Evolutionary conservation across 2,329 filamentous ascomycete genomes (phyloP).

Genomic region (Sarocladiaceae sp.): DNA sequence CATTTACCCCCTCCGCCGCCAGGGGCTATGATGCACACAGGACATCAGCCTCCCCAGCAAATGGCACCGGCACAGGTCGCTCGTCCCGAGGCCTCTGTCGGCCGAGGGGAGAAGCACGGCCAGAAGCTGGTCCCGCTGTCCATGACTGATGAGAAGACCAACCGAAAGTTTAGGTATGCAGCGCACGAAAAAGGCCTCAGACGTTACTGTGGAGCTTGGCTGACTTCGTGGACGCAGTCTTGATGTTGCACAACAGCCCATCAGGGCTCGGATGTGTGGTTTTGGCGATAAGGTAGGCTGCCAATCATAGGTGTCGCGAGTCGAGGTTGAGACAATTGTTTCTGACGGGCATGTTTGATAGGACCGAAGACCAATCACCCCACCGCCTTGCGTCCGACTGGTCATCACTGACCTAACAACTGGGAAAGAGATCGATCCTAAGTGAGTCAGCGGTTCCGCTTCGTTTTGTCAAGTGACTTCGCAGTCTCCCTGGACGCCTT

Average conservation of each 20-base stretch:
- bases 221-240: conserved; percentile 40
- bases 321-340: background rate
- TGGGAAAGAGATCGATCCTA: conserved; percentile 75
- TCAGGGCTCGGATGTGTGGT: conserved; percentile 94
- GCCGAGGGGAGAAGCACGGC: background rate
- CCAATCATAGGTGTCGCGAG: background rate
- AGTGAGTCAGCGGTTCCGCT: too few species aligned
- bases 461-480: too few species aligned
- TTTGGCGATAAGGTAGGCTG: conserved; percentile 86
- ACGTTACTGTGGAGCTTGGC: background rate
- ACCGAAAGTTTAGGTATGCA: conserved; percentile 1
- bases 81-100: background rate
- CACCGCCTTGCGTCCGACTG: conserved; percentile 83
- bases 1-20: conserved; percentile 7
- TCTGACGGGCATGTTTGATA: conserved; percentile 28
- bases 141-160: conserved; percentile 1
- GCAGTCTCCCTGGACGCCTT: too few species aligned
- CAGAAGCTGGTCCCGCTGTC: conserved; percentile 2
- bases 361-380: conserved; percentile 93
- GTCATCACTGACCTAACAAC: conserved; percentile 69
- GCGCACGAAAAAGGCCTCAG: background rate
- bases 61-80: background rate
- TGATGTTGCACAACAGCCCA: conserved; percentile 81
- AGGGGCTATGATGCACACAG: background rate
- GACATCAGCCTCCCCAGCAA: conserved; percentile 1